Percentiles rank a stretch among this genome's conserved stretches.
Evolutionary conservation across 1,139 yeast genomes (phyloP).

Genomic region (Suhomyces terraborum): DNA sequence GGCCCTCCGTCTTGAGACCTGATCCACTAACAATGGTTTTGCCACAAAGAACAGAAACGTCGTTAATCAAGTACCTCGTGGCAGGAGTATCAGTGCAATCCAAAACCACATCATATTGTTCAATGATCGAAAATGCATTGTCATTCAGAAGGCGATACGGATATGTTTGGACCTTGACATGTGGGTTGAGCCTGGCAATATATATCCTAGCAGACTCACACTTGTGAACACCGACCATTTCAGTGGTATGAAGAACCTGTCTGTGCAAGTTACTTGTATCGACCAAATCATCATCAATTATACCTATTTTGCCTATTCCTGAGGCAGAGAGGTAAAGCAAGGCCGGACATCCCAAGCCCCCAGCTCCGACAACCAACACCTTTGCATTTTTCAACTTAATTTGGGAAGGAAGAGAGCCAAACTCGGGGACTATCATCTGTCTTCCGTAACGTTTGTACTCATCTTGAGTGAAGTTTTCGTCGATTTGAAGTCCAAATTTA

Average conservation of each 20-base stretch:
- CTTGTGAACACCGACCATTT: conserved; percentile 66
- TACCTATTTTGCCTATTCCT: conserved; percentile 84
- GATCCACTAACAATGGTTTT: conserved; percentile 88
- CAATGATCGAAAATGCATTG: conserved; percentile 67
- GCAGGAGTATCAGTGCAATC: conserved; percentile 97
- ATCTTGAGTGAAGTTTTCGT: conserved; percentile 43
- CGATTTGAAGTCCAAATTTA: conserved; percentile 4
- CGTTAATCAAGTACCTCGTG: conserved; percentile 84
- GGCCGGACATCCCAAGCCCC: conserved; percentile 96
- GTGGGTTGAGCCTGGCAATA: conserved; percentile 62
- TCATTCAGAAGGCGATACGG: conserved; percentile 51
- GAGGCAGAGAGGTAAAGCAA: conserved; percentile 82
- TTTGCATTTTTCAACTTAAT: conserved; percentile 54
- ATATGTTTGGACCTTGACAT: conserved; percentile 56
- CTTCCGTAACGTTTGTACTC: conserved; percentile 89
- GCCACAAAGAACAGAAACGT: conserved; percentile 69
- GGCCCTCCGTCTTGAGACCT: conserved; percentile 91
- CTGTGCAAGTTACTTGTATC: conserved; percentile 86
- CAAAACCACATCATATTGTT: conserved; percentile 69
- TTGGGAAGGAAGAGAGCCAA: conserved; percentile 63
- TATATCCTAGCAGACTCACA: conserved; percentile 72
- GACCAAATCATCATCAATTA: conserved; percentile 83
- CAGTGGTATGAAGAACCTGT: conserved; percentile 77
- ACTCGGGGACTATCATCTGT: conserved; percentile 87
- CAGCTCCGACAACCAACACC: conserved; percentile 88